Evolutionary conservation across 176 grass and related monocot genomes (phyloP).

Genomic region (Secale cereale): DNA sequence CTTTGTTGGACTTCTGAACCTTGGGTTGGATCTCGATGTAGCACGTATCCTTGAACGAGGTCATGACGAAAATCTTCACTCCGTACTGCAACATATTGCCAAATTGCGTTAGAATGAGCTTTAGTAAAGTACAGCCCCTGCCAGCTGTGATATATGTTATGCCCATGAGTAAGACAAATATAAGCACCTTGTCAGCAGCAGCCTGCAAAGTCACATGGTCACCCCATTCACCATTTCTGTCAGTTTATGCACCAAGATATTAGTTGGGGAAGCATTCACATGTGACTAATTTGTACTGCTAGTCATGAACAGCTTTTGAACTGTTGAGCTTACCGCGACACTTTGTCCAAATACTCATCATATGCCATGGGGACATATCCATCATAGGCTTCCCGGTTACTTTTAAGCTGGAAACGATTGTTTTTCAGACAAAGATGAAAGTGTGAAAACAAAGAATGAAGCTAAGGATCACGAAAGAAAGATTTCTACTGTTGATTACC

Average conservation of each 20-base stretch:
- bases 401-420: slow-evolving; percentile 59
- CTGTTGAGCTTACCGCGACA: slow-evolving; percentile 49
- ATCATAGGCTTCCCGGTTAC: slow-evolving; percentile 74
- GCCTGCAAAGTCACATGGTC: slow-evolving; percentile 98
- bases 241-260: slow-evolving; percentile 26
- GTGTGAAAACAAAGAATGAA: not conserved
- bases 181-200: slow-evolving; percentile 80
- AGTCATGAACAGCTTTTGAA: not conserved
- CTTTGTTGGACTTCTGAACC: slow-evolving; percentile 92
- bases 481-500: slow-evolving; percentile 29
- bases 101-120: slow-evolving; percentile 26
- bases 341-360: slow-evolving; percentile 80
- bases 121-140: slow-evolving; percentile 13
- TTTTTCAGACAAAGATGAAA: slow-evolving; percentile 28
- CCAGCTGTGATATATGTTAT: slow-evolving; percentile 23
- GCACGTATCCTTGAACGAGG: slow-evolving; percentile 99
- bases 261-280: slow-evolving; percentile 17
- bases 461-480: not conserved
- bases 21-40: slow-evolving; percentile 98
- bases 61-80: slow-evolving; percentile 93
- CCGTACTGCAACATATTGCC: slow-evolving; percentile 76
- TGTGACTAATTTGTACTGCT: not conserved
- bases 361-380: slow-evolving; percentile 97
- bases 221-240: slow-evolving; percentile 90
- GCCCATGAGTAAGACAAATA: slow-evolving; percentile 20